Evolutionary conservation across 768 basidiomycete species (phyloP), one percentile per base, ranked within the genome.

Genomic region (Tubosaeta sp.): DNA sequence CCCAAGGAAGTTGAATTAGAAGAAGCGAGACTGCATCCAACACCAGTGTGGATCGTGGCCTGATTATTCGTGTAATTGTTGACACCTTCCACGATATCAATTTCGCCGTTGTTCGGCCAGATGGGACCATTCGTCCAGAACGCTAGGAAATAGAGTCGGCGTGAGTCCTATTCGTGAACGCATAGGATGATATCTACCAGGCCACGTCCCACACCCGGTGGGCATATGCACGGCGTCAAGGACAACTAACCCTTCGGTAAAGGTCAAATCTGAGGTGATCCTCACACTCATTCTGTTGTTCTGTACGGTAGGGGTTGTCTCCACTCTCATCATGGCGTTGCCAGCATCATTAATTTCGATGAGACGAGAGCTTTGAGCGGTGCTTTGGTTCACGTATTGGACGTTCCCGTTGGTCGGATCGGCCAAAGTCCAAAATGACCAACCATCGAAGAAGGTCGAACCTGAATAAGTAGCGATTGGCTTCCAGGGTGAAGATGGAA

Each of bases 221-320:
- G 92, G 92, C 86, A 94, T 91, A 66, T 95, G 92, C 25, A 83
- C 76, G 25, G 90, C 80, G 69, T 95, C 91, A 76, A 94, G 77
- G 43, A 94, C 74, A 55, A 93, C 75, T 33, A 97, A 74, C 34
- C 79, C 85, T 8, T 82, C 81, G 32, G 79, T 86, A 62, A 81
- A 87, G 3, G 72, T 68, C 47, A 72, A 66, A 27, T 82, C 65
- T 0, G 86, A 83, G 44, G 82, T 83, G 58, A 97, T 86, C 56
- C 94, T 84, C 35, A 95, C 78, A 57, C 87, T 86, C 67, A 82
- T 77, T 54, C 94, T 81, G 49, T 78, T 86, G 37, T 66, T 79
- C n/a, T 77, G 61, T 31, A 94, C 86, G 16, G 70, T 77, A 10
- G 82, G 76, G 5, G 91, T 95, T 6, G 89, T 94, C 64, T 95